A percentile compares a stretch with the other conserved stretches of the same genome.
phyloP scores from a whole-genome alignment of 2,329 filamentous ascomycete genomes.

The Nemania serpens region DNA sequence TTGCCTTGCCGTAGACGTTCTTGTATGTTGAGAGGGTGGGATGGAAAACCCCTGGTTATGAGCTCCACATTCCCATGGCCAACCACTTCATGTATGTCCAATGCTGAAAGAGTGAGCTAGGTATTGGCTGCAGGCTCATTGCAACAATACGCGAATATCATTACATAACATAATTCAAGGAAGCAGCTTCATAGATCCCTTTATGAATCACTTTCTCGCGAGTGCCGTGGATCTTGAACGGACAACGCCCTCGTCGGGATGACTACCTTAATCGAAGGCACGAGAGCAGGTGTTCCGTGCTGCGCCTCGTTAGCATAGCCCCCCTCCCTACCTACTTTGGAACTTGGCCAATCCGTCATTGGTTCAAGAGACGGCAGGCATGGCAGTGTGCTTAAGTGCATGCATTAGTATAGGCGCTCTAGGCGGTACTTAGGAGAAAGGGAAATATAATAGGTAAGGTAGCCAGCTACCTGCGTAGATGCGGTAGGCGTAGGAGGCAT shows the following conservation, averaged over 20 bases:
- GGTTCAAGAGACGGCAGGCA: not conserved
- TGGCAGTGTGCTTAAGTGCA: not conserved
- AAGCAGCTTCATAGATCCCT: not conserved
- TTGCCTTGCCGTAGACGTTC: slow-evolving; percentile 21
- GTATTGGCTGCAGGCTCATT: not conserved
- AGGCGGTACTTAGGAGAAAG: no score
- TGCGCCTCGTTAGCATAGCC: slow-evolving; percentile 27
- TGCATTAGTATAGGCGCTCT: no score
- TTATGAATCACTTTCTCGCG: not conserved
- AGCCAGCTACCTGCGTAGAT: not conserved
- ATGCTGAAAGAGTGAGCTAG: not conserved
- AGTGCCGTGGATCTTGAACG: not conserved
- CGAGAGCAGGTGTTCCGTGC: slow-evolving; percentile 7
- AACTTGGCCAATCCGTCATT: slow-evolving; percentile 10
- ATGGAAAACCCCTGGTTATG: slow-evolving; percentile 22
- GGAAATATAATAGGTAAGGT: no score
- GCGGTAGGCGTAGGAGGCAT: not conserved
- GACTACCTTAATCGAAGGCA: not conserved
- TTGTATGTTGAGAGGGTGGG: slow-evolving; percentile 27
- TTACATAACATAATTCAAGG: not conserved
- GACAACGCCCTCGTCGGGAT: not conserved
- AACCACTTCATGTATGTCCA: not conserved
- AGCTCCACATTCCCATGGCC: slow-evolving; percentile 1
- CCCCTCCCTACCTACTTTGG: slow-evolving; percentile 26
- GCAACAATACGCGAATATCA: not conserved